Base-by-base conservation (phyloP, 768 basidiomycete genomes). In the Austroboletus eburneus region DNA sequence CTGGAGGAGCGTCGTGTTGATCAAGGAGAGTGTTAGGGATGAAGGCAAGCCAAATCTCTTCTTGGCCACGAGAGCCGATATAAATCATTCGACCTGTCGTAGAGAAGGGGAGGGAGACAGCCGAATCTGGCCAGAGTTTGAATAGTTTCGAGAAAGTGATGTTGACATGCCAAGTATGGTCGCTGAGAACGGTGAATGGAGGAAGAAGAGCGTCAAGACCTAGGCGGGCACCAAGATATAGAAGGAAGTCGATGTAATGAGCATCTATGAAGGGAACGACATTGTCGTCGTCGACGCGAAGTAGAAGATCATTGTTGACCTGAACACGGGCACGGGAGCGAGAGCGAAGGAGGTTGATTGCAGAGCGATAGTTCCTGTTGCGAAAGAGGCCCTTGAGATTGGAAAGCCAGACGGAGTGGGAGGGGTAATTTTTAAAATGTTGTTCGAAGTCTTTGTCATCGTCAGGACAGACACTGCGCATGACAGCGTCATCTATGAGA, bases 11-110 rank as follows among this genome's bases (percentile, higher is more conserved):
- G 39, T 47, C 34, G 3, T 33, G 39, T 2, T 42, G 39, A 2
- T 43, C 27, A 6, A 48, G 16, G n/a, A 43, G 13, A 6, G 40
- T 9, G 4, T 29, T 9, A 1, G 47, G 41, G 3, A 32, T 16
- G 4, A 48, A 7, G 5, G 47, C 34, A 13, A 48, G 18, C 47
- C 47, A 48, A 10, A 48, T 7, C 0, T 48, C 35, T 5, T 48
- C 42, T 5, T 48, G 41, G n/a, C 8, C 12, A 8, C 27, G 25
- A 1, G 33, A 17, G 16, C 47, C 42, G 6, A 48, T 3, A 22
- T 25, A 20, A 4, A 43, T 13, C 47, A 48, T 48, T 23, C 46
- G 40, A 7, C 47, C 42, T 0, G 35, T 43, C 27, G 42, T 30
- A 9, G 27, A 30, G 17, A 48, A 48, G 1, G 47, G 40, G 10